These are phyloP conservation scores for Pulveroboletus sp. DNA, from an alignment of 768 basidiomycete species.

Conservation along the genomic window DNA sequence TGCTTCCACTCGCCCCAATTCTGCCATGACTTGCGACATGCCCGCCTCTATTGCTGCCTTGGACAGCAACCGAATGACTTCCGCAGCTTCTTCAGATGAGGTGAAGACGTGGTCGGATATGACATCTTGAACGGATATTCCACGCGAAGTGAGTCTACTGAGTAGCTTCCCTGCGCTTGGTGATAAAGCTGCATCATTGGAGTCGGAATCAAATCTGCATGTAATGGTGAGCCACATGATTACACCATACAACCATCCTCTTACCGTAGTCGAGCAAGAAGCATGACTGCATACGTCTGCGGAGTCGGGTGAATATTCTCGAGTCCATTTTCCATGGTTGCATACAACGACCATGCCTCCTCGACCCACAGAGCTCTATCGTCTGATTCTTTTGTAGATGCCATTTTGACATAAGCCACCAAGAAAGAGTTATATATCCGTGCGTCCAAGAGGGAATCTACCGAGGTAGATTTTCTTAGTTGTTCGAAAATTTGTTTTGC, in stretches of 20 bases:
- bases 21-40: constrained; percentile 44
- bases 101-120: constrained; percentile 54
- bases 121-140: constrained; percentile 47
- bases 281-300: constrained; percentile 65
- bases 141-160: constrained; percentile 40
- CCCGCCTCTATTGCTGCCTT: constrained; percentile 55
- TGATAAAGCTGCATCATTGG: constrained; percentile 13
- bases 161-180: constrained; percentile 34
- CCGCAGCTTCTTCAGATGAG: constrained; percentile 50
- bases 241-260: constrained; percentile 11
- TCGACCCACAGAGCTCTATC: constrained; percentile 54
- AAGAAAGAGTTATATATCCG: constrained; percentile 63
- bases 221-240: constrained; percentile 9
- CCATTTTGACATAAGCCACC: constrained; percentile 59
- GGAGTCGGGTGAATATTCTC: constrained; percentile 49
- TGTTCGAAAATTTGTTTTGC: constrained; percentile 70
- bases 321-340: constrained; percentile 44
- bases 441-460: constrained; percentile 43
- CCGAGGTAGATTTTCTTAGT: constrained; percentile 42
- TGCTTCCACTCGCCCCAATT: constrained; percentile 52
- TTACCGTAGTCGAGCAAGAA: constrained; percentile 54
- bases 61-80: constrained; percentile 53
- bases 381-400: constrained; percentile 40
- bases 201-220: constrained; percentile 37
- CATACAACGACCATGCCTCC: constrained; percentile 57